Percentiles rank a stretch among this genome's conserved stretches.
These are phyloP conservation scores for Tetracladium setigerum DNA, from an alignment of 495 filamentous ascomycete species.

Conservation along the genomic window DNA sequence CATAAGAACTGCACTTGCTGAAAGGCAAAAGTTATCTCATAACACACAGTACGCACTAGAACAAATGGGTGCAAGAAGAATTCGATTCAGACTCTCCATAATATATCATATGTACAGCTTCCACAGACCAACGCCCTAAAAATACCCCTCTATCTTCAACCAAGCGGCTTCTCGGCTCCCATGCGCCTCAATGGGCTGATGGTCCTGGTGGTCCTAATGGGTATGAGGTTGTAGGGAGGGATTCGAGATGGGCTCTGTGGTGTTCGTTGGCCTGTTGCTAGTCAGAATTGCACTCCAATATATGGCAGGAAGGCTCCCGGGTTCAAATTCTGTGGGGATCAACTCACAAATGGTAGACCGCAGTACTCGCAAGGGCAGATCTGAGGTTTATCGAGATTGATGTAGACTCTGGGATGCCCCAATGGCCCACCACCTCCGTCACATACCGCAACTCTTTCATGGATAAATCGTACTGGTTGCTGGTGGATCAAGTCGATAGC, in stretches of 20 bases:
- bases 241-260: constrained; percentile 72
- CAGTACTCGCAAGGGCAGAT: constrained; percentile 89
- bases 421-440: constrained; percentile 90
- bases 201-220: constrained; percentile 49
- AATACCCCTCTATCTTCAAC: constrained; percentile 35
- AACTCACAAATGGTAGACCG: constrained; percentile 85
- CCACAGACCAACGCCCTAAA: not conserved
- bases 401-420: constrained; percentile 89
- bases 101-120: constrained; percentile 17
- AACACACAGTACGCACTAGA: too few relatives aligned
- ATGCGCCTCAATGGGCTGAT: too few relatives aligned
- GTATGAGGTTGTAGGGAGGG: constrained; percentile 69
- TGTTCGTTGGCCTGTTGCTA: constrained; percentile 70
- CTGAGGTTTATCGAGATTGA: constrained; percentile 96
- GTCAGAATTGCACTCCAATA: not conserved
- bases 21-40: too few relatives aligned
- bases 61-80: not conserved
- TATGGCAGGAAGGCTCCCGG: not conserved
- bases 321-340: not conserved
- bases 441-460: constrained; percentile 72
- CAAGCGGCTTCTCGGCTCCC: constrained; percentile 35
- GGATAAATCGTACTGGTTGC: constrained; percentile 88
- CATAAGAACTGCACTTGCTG: too few relatives aligned
- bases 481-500: constrained; percentile 95
- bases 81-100: not conserved